phyloP scores from a whole-genome alignment of 192 early-diverging fungal genomes.

The Cetraspora pellucida region DNA sequence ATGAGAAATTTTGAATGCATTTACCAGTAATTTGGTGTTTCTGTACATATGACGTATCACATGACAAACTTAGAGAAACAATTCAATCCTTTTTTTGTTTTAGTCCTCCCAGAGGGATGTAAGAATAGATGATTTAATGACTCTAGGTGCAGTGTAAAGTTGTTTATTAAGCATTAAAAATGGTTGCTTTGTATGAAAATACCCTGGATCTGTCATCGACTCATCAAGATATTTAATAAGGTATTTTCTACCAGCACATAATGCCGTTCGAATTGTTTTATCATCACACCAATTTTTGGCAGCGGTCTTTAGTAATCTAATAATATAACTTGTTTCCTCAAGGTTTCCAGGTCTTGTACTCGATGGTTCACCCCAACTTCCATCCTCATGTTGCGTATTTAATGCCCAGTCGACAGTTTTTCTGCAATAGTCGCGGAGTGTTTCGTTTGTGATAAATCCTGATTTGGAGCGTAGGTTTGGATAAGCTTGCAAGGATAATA shows the following conservation, averaged over 20 bases:
- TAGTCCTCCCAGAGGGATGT: too few relatives aligned
- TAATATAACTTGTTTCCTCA: constrained; percentile 22
- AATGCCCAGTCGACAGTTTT: constrained; percentile 7
- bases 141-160: constrained; percentile 6
- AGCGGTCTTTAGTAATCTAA: constrained; percentile 10
- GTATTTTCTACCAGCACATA: neutral
- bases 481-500: neutral
- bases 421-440: neutral
- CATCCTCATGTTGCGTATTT: constrained; percentile 14
- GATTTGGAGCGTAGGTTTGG: neutral
- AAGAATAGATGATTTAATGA: constrained; percentile 2
- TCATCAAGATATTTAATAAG: neutral
- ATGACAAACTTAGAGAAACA: too few relatives aligned
- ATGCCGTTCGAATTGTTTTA: neutral
- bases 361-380: constrained; percentile 18
- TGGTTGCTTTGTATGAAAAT: constrained; percentile 25
- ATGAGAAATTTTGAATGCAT: too few relatives aligned
- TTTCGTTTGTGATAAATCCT: neutral
- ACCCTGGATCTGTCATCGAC: constrained; percentile 1
- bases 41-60: too few relatives aligned
- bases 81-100: too few relatives aligned
- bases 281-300: neutral
- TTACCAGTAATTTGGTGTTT: too few relatives aligned
- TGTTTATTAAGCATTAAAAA: constrained; percentile 17
- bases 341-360: neutral